A percentile compares a stretch with the other conserved stretches of the same genome.
Conservation (phyloP, 257 asterid species). For the Fraxinus cuspidata region DNA sequence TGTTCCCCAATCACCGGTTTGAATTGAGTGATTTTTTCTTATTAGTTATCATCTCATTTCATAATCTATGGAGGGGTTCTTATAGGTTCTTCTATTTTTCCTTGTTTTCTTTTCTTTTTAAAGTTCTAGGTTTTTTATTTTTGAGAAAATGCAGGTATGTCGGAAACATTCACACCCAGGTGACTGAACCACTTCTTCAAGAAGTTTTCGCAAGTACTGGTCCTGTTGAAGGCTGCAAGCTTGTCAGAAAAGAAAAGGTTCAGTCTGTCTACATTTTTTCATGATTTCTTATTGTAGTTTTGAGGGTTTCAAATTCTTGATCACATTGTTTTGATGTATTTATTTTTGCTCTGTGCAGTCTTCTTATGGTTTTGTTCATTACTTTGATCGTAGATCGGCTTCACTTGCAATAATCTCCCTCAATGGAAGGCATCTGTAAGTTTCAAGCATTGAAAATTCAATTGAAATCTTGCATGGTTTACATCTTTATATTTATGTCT, state of each 20-base stretch:
- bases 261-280: background rate
- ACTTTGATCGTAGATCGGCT: slow-evolving; percentile 69
- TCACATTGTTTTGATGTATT: background rate
- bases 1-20: background rate
- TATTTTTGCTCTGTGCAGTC: slow-evolving; percentile 40
- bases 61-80: slow-evolving; percentile 28
- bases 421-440: slow-evolving; percentile 74
- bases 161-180: slow-evolving; percentile 82
- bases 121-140: slow-evolving; percentile 34
- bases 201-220: slow-evolving; percentile 90
- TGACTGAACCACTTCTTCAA: slow-evolving; percentile 86
- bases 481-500: slow-evolving; percentile 20
- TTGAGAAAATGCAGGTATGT: slow-evolving; percentile 85
- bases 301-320: background rate
- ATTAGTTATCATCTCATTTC: slow-evolving; percentile 19
- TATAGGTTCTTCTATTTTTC: slow-evolving; percentile 28
- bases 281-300: background rate
- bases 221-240: slow-evolving; percentile 86
- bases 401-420: slow-evolving; percentile 57
- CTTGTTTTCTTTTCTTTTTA: slow-evolving; percentile 24
- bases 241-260: slow-evolving; percentile 88
- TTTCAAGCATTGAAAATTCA: slow-evolving; percentile 13
- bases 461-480: slow-evolving; percentile 13
- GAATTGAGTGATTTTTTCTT: slow-evolving; percentile 9
- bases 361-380: slow-evolving; percentile 60